Evolutionary conservation across 371 early-diverging fungal genomes (phyloP), one percentile per base, ranked within the genome.

Genomic region (Rhizopus stolonifer): DNA sequence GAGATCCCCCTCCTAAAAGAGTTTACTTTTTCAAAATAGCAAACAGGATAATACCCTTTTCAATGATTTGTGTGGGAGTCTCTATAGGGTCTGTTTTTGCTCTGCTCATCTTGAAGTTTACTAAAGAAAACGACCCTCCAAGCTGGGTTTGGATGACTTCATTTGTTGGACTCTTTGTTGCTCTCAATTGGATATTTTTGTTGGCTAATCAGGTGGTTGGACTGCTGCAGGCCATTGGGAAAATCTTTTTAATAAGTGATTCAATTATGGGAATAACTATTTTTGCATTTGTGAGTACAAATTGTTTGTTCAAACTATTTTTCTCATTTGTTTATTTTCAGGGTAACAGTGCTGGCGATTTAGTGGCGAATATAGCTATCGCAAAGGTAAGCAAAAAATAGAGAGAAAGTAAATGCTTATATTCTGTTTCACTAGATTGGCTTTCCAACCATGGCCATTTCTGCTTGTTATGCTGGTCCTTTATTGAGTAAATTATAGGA

Each of bases 401-500:
- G 24, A 21, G 18, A 39, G 5, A 21, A 18, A 11, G 31, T 2
- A 11, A 1, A 21, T 11, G 24, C 17, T 32, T 34, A 49, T 21
- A n/a, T 10, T 17, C 6, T 29, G 11, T 14, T 36, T 36, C 4
- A 11, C 24, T 49, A 72, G 65, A 85, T 89, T 87, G 93, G 93
- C 9, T 88, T 81, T 42, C 91, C 93, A 5, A 83, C 80, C 26
- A 92, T 92, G 92, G 92, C 90, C 1, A 77, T 92, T 21, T 82
- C 87, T 13, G 93, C 93, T 1, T 92, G 92, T 52, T 92, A 91
- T 65, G 92, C 90, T 22, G 86, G 90, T 3, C 92, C 92, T 1
- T 71, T 91, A 70, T 58, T 91, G 25, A 89, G 85, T 87, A 77
- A 69, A 75, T 64, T 2, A 10, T 19, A 38, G 13, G 40, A 14